A percentile compares a stretch with the other conserved stretches of the same genome.
Conservation (phyloP, 768 basidiomycete genomes). For the Exsudoporus frostii region DNA sequence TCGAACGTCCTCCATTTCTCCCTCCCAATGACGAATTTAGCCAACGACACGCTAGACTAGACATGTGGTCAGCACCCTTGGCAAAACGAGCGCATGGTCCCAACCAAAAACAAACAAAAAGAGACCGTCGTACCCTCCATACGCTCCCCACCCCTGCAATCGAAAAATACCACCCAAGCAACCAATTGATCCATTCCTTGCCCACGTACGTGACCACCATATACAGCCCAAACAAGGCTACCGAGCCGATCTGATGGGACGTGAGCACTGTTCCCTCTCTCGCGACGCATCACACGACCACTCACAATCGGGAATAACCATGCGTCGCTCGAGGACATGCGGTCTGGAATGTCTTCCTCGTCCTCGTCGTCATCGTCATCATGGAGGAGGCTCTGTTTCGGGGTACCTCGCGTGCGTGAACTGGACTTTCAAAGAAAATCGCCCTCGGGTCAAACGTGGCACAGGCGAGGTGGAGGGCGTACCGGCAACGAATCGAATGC, state of each 20-base stretch:
- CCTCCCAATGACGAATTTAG: constrained; percentile 47
- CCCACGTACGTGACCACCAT: constrained; percentile 71
- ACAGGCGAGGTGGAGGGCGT: constrained; percentile 27
- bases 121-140: constrained; percentile 46
- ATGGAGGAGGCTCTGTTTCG: constrained; percentile 13
- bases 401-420: not conserved
- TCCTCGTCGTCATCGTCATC: constrained; percentile 47
- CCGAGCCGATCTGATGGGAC: constrained; percentile 59
- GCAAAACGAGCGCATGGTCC: not conserved
- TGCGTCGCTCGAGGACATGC: constrained; percentile 64
- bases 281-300: constrained; percentile 3
- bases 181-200: constrained; percentile 77
- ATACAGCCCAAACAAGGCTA: constrained; percentile 66
- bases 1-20: constrained; percentile 58
- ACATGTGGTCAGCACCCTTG: not conserved
- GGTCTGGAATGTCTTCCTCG: constrained; percentile 55
- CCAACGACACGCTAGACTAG: constrained; percentile 52
- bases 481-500: constrained; percentile 68
- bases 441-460: not conserved
- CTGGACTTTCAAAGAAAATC: constrained; percentile 4
- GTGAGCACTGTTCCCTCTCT: not conserved
- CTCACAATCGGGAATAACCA: constrained; percentile 76
- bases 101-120: not conserved
- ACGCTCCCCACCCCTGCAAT: constrained; percentile 62
- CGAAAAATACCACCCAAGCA: constrained; percentile 75